Conservation (phyloP, 306 rosid genomes). For the Vicia villosa region DNA sequence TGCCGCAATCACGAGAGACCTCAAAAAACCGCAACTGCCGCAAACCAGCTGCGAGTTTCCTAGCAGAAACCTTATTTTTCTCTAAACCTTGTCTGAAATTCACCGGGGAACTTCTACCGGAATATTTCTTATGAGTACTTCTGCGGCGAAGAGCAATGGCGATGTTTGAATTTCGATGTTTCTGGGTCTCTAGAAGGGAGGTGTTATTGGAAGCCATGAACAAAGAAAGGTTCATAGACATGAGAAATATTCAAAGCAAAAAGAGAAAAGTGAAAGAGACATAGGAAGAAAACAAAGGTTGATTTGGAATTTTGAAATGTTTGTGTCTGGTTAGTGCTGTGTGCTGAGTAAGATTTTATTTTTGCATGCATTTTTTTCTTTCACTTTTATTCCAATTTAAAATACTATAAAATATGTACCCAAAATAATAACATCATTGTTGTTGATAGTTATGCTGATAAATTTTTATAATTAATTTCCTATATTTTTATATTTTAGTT, state of each 20-base stretch:
- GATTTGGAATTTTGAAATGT: not conserved
- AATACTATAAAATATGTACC: no score
- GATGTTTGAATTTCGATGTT: not conserved
- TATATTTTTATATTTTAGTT: no score
- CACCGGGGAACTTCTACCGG: slow-evolving; percentile 6
- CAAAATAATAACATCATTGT: no score
- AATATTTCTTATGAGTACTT: slow-evolving; percentile 1
- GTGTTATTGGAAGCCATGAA: slow-evolving; percentile 39
- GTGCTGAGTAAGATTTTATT: no score
- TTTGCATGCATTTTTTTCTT: no score
- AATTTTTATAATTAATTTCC: no score
- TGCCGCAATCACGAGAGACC: slow-evolving; percentile 27
- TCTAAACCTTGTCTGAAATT: slow-evolving; percentile 9
- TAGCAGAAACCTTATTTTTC: slow-evolving; percentile 43
- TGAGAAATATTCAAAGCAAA: slow-evolving; percentile 4
- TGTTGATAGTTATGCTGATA: no score
- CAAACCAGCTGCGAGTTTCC: slow-evolving; percentile 69
- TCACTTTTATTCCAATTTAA: no score
- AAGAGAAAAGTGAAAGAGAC: slow-evolving; percentile 4
- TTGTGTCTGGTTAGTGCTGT: no score
- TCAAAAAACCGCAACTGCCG: slow-evolving; percentile 49
- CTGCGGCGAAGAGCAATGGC: slow-evolving; percentile 9
- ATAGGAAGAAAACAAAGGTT: not conserved
- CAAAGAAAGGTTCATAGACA: slow-evolving; percentile 4
- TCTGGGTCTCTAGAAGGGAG: slow-evolving; percentile 30